phyloP scores from a whole-genome alignment of 371 early-diverging fungal species.

The Basidiobolus meristosporus region DNA sequence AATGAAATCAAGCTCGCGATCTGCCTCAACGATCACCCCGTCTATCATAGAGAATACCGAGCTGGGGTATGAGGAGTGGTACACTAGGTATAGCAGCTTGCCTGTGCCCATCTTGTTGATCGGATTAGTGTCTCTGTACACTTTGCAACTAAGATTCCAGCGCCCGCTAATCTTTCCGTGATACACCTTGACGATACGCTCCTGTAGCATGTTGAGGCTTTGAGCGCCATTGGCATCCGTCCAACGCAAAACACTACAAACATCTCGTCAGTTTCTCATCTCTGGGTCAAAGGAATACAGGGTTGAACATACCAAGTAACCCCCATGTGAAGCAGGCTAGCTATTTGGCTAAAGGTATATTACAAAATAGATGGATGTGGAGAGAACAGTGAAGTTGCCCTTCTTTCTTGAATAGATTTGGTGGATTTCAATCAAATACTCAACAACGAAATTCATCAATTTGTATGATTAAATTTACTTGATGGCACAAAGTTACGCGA shows the following conservation, averaged over 20 bases:
- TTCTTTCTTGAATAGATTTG: too few relatives aligned
- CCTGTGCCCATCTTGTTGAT: neutral
- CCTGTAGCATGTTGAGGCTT: neutral
- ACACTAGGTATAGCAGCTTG: neutral
- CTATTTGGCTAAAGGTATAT: too few relatives aligned
- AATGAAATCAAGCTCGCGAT: conserved; percentile 4
- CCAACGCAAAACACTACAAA: conserved; percentile 1
- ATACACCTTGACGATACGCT: neutral
- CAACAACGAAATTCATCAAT: too few relatives aligned
- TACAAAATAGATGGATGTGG: too few relatives aligned
- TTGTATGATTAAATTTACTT: too few relatives aligned
- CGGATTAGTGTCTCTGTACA: neutral
- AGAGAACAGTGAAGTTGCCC: too few relatives aligned
- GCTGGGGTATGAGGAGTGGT: neutral
- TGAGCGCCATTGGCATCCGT: neutral
- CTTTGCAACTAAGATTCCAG: neutral
- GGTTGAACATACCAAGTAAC: too few relatives aligned
- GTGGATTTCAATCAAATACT: too few relatives aligned
- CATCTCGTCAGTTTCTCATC: too few relatives aligned
- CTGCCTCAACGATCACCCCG: conserved; percentile 3
- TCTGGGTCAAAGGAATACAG: too few relatives aligned
- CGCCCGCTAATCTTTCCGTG: neutral
- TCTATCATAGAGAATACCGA: conserved; percentile 1
- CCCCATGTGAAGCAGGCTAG: too few relatives aligned
- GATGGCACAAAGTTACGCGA: too few relatives aligned